Evolutionary conservation across 805 yeast species (phyloP), one percentile per base, ranked within the genome.

Genomic region (Saccharomycopsis sp.): DNA sequence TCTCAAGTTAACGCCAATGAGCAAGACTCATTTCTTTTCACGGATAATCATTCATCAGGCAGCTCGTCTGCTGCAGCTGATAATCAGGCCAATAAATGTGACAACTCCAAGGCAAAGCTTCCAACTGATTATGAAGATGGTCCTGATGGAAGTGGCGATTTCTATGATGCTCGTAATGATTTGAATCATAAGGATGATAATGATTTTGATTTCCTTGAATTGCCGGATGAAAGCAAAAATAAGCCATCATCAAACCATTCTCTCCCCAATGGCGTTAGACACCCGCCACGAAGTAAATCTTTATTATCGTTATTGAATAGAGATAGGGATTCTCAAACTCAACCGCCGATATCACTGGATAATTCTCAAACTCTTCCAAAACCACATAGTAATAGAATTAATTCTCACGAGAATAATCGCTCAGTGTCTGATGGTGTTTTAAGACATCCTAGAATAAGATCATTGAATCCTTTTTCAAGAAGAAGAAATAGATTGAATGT

Each of bases 401-500:
- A n/a, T n/a, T n/a, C n/a, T n/a, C n/a, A n/a, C n/a, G n/a, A n/a
- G n/a, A n/a, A n/a, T n/a, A n/a, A n/a, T n/a, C n/a, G n/a, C n/a
- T 31, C 35, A 6, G 36, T 20, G 5, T 14, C 33, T 6, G 45
- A 42, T 24, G 20, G 37, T 13, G 19, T 20, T 11, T 6, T 22
- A 11, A 28, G 37, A 20, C 35, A 24, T 23, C 19, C 21, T 9
- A 36, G 36, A 32, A 9, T 13, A 27, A 19, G 43, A n/a, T 29
- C 20, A 14, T 32, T 43, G 21, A 43, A 43, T 39, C 47, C 47
- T 9, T 43, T 43, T 43, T 38, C 47, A 16, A 38, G 47, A 23
- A 17, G 35, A 5, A 17, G 35, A 5, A 14, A 8, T 8, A 5
- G 35, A 6, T n/a, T n/a, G n/a, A n/a, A n/a, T n/a, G n/a, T n/a